A percentile compares a stretch with the other conserved stretches of the same genome.
Evolutionary conservation across 75 land plant genomes (phyloP).

Genomic region (Larix kaempferi): DNA sequence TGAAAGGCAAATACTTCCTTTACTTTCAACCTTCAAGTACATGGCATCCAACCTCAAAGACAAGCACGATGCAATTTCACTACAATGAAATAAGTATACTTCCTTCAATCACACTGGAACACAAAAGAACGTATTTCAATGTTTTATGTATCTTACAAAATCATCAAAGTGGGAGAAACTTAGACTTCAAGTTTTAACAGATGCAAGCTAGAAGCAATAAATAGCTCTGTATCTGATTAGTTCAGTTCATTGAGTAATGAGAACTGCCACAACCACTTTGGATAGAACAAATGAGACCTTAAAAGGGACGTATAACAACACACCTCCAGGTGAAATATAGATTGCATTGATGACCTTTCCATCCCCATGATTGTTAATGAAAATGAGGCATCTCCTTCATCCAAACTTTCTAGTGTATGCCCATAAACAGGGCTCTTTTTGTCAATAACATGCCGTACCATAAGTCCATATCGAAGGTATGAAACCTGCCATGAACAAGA

Average conservation of each 20-base stretch:
- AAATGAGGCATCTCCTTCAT: conserved; percentile 50
- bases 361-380: conserved; percentile 49
- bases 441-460: conserved; percentile 53
- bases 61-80: too few species aligned
- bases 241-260: background rate
- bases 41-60: too few species aligned
- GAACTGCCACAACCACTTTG: background rate
- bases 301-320: background rate
- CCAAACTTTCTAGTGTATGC: conserved; percentile 31
- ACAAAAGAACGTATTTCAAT: too few species aligned
- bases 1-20: too few species aligned
- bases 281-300: background rate
- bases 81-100: too few species aligned
- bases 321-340: conserved; percentile 54
- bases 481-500: conserved; percentile 31
- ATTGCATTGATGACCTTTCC: conserved; percentile 57
- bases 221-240: background rate
- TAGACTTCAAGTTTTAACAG: background rate
- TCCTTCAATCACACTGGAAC: too few species aligned
- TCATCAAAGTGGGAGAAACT: background rate
- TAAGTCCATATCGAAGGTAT: conserved; percentile 47
- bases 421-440: conserved; percentile 54
- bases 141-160: too few species aligned
- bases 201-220: background rate
- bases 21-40: too few species aligned